Evolutionary conservation across 257 asterid species (phyloP), one percentile per base, ranked within the genome.

Genomic region (Solanum ossicruentum): DNA sequence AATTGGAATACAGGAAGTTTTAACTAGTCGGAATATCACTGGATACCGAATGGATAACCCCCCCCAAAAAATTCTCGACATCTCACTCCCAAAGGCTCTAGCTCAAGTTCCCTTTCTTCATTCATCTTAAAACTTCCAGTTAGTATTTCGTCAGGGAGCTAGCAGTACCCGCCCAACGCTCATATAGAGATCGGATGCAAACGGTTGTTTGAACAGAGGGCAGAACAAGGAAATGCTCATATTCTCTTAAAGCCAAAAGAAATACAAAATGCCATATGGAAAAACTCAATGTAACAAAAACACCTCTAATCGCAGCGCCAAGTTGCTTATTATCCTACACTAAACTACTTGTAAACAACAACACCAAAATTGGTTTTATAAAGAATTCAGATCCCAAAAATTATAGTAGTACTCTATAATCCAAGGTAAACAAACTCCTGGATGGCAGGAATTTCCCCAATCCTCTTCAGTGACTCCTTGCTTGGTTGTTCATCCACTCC

Each of bases 401-500:
- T 17, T 56, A 51, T 15, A 77, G 20, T 10, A 60, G 52, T 39
- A 41, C 49, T 39, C 86, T 94, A 95, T 54, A 96, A 84, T 82
- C 93, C 91, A 10, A 96, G 97, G 89, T 88, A 94, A 73, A 95
- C 98, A 81, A 94, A 92, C 72, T 96, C 99, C 87, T 96, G 97
- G 55, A 96, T 69, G 3, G 98, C 95, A 21, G 95, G 85, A 82
- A 96, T 88, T 58, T 96, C 99, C 60, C 99, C 98, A 18, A 96
- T 94, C 92, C 90, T 92, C 92, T 90, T 91, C 92, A 94, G 81
- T 0, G 98, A 57, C 84, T 93, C 87, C 88, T 92, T 91, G 91
- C 93, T 93, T 10, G 98, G 99, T 79, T 91, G 95, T 88, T 94
- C 99, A 41, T 96, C 99, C 6, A 96, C 97, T 66, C 99, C 98